Conservation (phyloP, 495 filamentous ascomycete species). For the Neurospora discreta region DNA sequence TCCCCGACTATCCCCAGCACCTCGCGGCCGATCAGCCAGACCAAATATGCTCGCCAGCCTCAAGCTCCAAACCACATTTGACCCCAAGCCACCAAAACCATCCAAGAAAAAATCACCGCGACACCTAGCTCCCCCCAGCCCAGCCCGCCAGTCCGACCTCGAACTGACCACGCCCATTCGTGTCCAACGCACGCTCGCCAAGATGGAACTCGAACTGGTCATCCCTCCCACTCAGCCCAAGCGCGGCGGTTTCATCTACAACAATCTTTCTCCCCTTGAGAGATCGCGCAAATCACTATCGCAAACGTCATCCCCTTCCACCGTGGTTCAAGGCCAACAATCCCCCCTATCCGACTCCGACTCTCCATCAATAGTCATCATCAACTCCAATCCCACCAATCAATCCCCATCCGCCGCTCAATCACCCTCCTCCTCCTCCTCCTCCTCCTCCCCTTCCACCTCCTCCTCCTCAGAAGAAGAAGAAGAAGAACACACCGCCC, state of each 20-base stretch:
- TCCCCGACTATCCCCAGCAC: constrained; percentile 11
- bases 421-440: background rate
- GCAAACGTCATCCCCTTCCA: background rate
- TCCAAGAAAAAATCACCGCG: background rate
- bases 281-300: background rate
- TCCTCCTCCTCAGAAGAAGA: too few relatives aligned
- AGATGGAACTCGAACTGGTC: background rate
- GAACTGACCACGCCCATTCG: background rate
- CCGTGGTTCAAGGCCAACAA: background rate
- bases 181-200: background rate
- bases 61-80: constrained; percentile 31
- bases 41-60: constrained; percentile 13
- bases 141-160: background rate
- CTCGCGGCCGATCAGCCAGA: constrained; percentile 8
- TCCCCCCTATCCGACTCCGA: background rate
- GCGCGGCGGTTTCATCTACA: background rate
- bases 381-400: constrained; percentile 4
- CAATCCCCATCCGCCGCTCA: background rate
- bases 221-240: background rate
- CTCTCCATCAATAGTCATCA: background rate
- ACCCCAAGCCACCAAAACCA: background rate
- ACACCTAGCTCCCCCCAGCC: background rate
- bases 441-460: too few relatives aligned
- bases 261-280: background rate
- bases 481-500: constrained; percentile 21